Percentiles rank a stretch among this genome's conserved stretches.
phyloP scores from a whole-genome alignment of 805 yeast species.

The Torulaspora delbrueckii region DNA sequence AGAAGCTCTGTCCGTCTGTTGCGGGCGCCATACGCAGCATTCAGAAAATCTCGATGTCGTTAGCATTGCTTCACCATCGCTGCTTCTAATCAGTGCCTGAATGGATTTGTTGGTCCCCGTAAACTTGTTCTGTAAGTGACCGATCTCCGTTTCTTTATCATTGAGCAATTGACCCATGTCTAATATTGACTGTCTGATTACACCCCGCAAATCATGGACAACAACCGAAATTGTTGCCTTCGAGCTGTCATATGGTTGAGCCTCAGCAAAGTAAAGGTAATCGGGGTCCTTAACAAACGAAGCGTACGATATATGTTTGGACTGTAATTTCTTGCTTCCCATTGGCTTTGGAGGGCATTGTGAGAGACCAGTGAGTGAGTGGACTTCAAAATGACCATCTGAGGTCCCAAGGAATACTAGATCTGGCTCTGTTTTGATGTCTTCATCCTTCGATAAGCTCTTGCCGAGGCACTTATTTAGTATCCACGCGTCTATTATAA shows the following conservation, averaged over 20 bases:
- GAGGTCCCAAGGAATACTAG: constrained; percentile 40
- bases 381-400: constrained; percentile 41
- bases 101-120: constrained; percentile 88
- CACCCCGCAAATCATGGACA: constrained; percentile 44
- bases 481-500: constrained; percentile 40
- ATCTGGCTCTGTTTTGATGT: constrained; percentile 36
- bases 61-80: constrained; percentile 56
- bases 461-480: constrained; percentile 27
- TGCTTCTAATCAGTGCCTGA: constrained; percentile 57
- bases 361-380: constrained; percentile 48
- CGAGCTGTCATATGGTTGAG: constrained; percentile 25
- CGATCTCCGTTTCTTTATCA: constrained; percentile 14
- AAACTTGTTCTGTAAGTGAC: constrained; percentile 47
- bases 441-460: neutral
- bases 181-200: constrained; percentile 34
- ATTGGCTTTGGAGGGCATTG: constrained; percentile 53
- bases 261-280: constrained; percentile 37
- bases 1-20: constrained; percentile 30
- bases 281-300: constrained; percentile 34
- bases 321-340: constrained; percentile 37
- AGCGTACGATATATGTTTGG: constrained; percentile 21
- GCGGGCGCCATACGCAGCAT: constrained; percentile 56
- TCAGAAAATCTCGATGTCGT: constrained; percentile 54
- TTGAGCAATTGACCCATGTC: constrained; percentile 23
- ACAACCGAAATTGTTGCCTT: constrained; percentile 38